Base-by-base conservation (phyloP, 495 filamentous ascomycete genomes). In the Arthonia radiata region DNA sequence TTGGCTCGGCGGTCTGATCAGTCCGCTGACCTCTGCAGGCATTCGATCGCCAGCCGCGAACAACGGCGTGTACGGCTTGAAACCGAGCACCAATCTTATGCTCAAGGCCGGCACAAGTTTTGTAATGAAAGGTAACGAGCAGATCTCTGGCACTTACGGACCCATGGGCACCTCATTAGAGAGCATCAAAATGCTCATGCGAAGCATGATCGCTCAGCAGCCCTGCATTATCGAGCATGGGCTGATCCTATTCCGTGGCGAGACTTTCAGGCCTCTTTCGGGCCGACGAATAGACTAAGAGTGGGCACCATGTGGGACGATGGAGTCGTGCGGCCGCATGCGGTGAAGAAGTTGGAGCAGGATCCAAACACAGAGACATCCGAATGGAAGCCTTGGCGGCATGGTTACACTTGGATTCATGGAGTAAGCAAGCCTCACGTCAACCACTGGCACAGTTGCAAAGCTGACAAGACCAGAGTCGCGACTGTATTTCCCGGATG, bases 241-340 rank as follows among this genome's bases (percentile, higher is more conserved):
- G 0, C 35, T 73, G 4, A 38, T 68, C 62, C 62, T 5, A 34
- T 75, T 13, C 59, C 64, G 2, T 76, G 71, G 70, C 61, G 44
- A 34, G 46, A 51, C 18, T 42, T 46, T 3, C 17, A 15, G 4
- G 15, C 2, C 25, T 30, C 30, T 13, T 26, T 31, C 2, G n/a
- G n/a, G n/a, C n/a, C n/a, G n/a, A n/a, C n/a, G n/a, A n/a, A 44
- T 26, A 46, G 48, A 29, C 47, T 79, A 23, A 71, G 63, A 25
- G 43, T 83, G 13, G 76, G 49, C 2, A 60, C 81, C 13, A 48
- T 80, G 27, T 69, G 64, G 61, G 50, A 71, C 44, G 76, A 83
- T 38, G 66, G 61, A 16, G 46, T 68, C n/a, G 66, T 76, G 14
- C 58, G 52, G 23, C 71, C 72, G 1, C 73, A 80, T 38, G 74